Conservation (phyloP, 768 basidiomycete species). For the Suillus plorans region DNA sequence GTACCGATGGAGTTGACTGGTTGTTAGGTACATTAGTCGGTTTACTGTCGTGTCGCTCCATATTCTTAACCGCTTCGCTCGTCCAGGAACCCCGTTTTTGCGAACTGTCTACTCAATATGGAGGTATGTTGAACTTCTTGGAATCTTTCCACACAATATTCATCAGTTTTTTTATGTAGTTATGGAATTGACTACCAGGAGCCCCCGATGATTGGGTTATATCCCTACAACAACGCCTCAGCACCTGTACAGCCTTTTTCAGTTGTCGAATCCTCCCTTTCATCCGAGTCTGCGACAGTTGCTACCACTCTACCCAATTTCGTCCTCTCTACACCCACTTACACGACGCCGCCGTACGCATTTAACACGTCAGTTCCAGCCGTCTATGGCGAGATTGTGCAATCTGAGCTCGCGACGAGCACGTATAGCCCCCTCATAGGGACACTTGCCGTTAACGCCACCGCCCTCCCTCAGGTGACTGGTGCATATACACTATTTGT, state of each 20-base stretch:
- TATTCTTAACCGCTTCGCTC: not conserved
- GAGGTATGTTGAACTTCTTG: slow-evolving; percentile 45
- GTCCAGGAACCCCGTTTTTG: slow-evolving; percentile 61
- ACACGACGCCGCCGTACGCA: slow-evolving; percentile 60
- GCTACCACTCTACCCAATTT: slow-evolving; percentile 73
- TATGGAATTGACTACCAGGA: slow-evolving; percentile 75
- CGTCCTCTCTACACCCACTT: slow-evolving; percentile 61
- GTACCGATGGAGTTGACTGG: slow-evolving; percentile 78
- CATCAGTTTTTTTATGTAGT: slow-evolving; percentile 34
- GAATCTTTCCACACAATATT: not conserved
- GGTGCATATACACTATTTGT: slow-evolving; percentile 53
- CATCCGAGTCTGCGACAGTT: slow-evolving; percentile 62
- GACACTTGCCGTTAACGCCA: slow-evolving; percentile 40
- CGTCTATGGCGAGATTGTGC: slow-evolving; percentile 52
- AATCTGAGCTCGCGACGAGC: slow-evolving; percentile 65
- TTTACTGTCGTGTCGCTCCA: not conserved
- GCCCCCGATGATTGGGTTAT: slow-evolving; percentile 77
- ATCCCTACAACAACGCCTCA: slow-evolving; percentile 52
- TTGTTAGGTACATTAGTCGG: slow-evolving; percentile 54
- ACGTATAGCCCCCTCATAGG: slow-evolving; percentile 66
- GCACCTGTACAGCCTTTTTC: slow-evolving; percentile 40
- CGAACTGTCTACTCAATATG: slow-evolving; percentile 78
- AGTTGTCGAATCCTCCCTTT: slow-evolving; percentile 49
- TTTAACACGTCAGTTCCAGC: slow-evolving; percentile 69
- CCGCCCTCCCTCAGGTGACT: slow-evolving; percentile 57